Evolutionary conservation across 2,329 filamentous ascomycete genomes (phyloP).

Genomic region (Thyridium curvatum): DNA sequence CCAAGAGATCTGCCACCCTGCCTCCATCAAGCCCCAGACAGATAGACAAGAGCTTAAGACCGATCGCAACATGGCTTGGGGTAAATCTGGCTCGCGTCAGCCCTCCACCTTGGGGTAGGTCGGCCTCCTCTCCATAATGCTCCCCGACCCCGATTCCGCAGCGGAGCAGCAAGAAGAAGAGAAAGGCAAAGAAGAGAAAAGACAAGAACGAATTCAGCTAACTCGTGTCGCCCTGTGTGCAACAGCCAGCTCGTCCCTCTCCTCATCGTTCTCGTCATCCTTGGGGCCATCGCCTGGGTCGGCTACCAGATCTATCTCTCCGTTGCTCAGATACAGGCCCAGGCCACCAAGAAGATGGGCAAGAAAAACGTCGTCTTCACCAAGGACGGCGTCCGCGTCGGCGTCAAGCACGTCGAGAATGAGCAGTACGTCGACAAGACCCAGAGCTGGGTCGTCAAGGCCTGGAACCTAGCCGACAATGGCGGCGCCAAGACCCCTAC

Average conservation of each 20-base stretch:
- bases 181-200: background rate
- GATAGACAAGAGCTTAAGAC: too few species aligned
- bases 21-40: too few species aligned
- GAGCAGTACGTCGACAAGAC: conserved; percentile 71
- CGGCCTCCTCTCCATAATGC: too few species aligned
- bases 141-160: too few species aligned
- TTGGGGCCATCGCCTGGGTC: conserved; percentile 55
- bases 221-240: background rate
- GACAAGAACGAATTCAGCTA: background rate
- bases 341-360: conserved; percentile 64
- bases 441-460: conserved; percentile 62
- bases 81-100: conserved; percentile 18
- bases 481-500: conserved; percentile 18
- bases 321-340: conserved; percentile 57
- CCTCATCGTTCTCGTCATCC: conserved; percentile 52
- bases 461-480: conserved; percentile 50
- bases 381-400: conserved; percentile 67
- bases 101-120: conserved; percentile 22
- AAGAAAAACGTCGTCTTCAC: conserved; percentile 70
- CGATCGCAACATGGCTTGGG: conserved; percentile 22
- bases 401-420: conserved; percentile 59
- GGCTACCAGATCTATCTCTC: conserved; percentile 69
- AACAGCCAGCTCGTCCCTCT: conserved; percentile 59
- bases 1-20: too few species aligned
- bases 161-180: background rate